phyloP scores from a whole-genome alignment of 2,329 filamentous ascomycete genomes.

The Dactylellina cionopaga region DNA sequence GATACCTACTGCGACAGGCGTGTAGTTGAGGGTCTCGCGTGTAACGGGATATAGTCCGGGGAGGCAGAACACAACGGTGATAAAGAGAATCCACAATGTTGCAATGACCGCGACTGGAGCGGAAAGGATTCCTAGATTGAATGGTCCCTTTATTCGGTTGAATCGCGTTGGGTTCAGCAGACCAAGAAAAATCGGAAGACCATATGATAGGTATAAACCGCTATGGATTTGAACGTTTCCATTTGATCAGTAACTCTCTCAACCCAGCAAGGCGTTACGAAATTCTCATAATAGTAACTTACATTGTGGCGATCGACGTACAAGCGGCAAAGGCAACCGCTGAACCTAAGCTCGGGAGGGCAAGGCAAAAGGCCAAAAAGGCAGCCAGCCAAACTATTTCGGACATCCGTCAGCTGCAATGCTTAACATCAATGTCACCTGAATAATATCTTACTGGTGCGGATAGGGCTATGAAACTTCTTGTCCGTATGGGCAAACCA shows the following conservation, averaged over 20 bases:
- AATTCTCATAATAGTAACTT: not conserved
- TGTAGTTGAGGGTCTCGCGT: constrained; percentile 70
- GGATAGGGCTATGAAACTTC: constrained; percentile 65
- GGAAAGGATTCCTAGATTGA: constrained; percentile 65
- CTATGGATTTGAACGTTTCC: constrained; percentile 57
- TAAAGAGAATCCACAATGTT: constrained; percentile 67
- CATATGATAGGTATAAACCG: constrained; percentile 70
- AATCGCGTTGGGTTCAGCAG: constrained; percentile 67
- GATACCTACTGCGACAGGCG: constrained; percentile 69
- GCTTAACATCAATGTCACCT: too few species aligned
- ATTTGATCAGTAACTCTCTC: constrained; percentile 20
- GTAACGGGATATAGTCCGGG: constrained; percentile 68
- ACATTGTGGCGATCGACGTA: constrained; percentile 68
- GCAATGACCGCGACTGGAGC: constrained; percentile 65
- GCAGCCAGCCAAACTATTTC: constrained; percentile 67
- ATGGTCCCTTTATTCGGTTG: constrained; percentile 66
- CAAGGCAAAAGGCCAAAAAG: constrained; percentile 67
- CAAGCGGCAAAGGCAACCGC: constrained; percentile 69
- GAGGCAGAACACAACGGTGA: constrained; percentile 69
- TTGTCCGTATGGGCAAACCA: constrained; percentile 68
- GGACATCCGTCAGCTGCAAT: not conserved
- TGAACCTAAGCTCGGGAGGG: constrained; percentile 68
- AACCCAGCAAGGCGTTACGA: not conserved
- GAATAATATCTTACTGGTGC: constrained; percentile 58
- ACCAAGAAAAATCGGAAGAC: constrained; percentile 68